Conservation (phyloP, 208 protist species). For the Crithidia brevicula region DNA sequence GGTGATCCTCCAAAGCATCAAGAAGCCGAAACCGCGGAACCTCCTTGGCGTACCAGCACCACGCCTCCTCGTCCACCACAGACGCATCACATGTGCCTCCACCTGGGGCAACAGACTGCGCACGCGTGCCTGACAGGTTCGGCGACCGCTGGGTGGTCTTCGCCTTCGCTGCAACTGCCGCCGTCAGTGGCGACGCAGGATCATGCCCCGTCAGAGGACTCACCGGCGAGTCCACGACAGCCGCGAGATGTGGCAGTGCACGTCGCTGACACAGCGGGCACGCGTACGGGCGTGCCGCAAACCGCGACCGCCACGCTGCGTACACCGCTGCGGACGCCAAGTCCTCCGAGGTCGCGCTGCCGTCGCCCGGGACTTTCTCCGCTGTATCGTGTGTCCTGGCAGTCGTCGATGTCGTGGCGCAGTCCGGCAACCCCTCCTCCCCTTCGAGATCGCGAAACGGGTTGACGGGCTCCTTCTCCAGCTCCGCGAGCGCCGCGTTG, state of each 20-base stretch:
- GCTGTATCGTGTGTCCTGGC: slow-evolving; percentile 2
- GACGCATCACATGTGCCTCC: no score
- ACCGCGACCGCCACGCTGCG: slow-evolving; percentile 13
- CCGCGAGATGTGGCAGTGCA: neutral
- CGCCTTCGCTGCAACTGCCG: no score
- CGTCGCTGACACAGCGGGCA: slow-evolving; percentile 35
- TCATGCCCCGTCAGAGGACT: no score
- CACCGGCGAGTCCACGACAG: neutral
- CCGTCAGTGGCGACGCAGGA: no score
- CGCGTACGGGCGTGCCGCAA: slow-evolving; percentile 16
- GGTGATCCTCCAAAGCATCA: slow-evolving; percentile 66
- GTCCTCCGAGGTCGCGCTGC: neutral
- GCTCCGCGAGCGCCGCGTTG: slow-evolving; percentile 61
- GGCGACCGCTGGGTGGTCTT: no score
- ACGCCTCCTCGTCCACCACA: slow-evolving; percentile 19
- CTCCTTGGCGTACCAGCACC: slow-evolving; percentile 14
- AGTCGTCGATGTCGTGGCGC: no score
- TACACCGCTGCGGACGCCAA: neutral
- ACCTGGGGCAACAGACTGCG: no score
- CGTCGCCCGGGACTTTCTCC: neutral
- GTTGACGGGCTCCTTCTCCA: slow-evolving; percentile 80
- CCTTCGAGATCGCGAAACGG: slow-evolving; percentile 72
- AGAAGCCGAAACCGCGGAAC: slow-evolving; percentile 57
- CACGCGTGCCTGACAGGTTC: no score
- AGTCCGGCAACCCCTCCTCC: slow-evolving; percentile 21